These are phyloP conservation scores for Astrothelium macrocarpum DNA, from an alignment of 495 filamentous ascomycete genomes.

Conservation along the genomic window DNA sequence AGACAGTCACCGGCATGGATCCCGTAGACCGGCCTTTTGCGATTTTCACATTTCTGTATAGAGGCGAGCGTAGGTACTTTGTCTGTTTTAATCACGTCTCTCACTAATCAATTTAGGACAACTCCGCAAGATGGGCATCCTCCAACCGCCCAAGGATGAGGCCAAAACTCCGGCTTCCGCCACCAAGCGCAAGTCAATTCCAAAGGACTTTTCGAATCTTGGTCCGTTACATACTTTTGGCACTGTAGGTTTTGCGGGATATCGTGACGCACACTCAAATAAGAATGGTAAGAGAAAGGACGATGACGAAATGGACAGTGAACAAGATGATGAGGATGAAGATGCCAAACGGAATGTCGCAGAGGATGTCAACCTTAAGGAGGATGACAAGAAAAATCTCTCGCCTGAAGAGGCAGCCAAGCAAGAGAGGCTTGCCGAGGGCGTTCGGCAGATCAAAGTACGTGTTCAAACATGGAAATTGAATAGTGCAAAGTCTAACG, in stretches of 20 bases:
- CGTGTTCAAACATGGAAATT: slow-evolving; percentile 28
- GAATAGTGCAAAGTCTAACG: not conserved
- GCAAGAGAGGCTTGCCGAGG: slow-evolving; percentile 80
- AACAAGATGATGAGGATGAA: slow-evolving; percentile 52
- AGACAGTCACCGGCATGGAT: slow-evolving; percentile 98
- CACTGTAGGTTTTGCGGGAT: slow-evolving; percentile 80
- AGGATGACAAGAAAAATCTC: slow-evolving; percentile 44
- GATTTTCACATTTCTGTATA: slow-evolving; percentile 95
- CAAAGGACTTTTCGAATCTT: slow-evolving; percentile 75
- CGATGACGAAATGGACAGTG: slow-evolving; percentile 65
- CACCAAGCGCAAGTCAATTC: slow-evolving; percentile 61
- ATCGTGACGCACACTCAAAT: slow-evolving; percentile 58
- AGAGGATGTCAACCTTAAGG: slow-evolving; percentile 62
- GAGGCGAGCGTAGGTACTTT: slow-evolving; percentile 74
- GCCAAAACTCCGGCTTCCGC: slow-evolving; percentile 43
- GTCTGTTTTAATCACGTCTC: not conserved
- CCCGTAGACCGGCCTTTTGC: slow-evolving; percentile 91
- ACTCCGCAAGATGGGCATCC: slow-evolving; percentile 87
- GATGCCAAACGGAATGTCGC: slow-evolving; percentile 41
- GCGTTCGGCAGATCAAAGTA: slow-evolving; percentile 87
- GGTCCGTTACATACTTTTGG: slow-evolving; percentile 71
- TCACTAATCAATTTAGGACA: slow-evolving; percentile 47
- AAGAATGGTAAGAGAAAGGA: slow-evolving; percentile 44
- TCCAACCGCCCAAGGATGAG: slow-evolving; percentile 51
- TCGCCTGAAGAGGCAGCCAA: slow-evolving; percentile 73